Base-by-base conservation (phyloP, 768 basidiomycete genomes). In the Suillus occidentalis region DNA sequence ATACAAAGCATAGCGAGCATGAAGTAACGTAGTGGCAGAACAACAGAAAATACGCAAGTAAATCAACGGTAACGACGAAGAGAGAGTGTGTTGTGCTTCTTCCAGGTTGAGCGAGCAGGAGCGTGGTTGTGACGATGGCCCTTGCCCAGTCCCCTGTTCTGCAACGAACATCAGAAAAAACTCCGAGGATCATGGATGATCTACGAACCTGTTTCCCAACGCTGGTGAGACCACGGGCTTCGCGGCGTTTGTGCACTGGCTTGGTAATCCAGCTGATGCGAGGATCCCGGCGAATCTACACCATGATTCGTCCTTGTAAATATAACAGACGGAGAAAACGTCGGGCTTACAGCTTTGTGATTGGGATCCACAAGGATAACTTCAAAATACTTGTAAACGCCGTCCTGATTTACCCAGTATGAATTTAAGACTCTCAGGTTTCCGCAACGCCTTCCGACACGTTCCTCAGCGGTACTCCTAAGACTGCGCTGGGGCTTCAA, bases 331-430 rank as follows among this genome's bases (percentile, higher is more conserved):
- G 37, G 20, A 45, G n/a, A 53, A 37, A 14, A 40, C 43, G 16
- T 39, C 36, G 22, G 31, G 80, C 94, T 73, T 76, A 95, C 94
- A 72, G 92, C 94, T 77, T 95, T 96, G 84, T 97, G 94, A 76
- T 77, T 89, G 65, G 95, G 95, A 75, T 99, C 97, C 65, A 99
- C 96, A 69, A 97, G 87, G 77, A 99, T 99, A 73, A 99, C 94
- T 78, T 99, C 97, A 83, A 89, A 99, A 84, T 97, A 98, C 79
- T 97, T 97, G 88, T 97, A 97, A 37, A 97, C 93, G 80, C 95
- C 95, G 76, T 98, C 95, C 82, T 97, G 95, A 82, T 99, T 99
- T 75, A 99, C 83, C 97, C 97, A 99, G 87, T 99, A 99, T 56
- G 97, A 98, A 83, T 97, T 97, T 73, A 97, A 77, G 69, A 99